Evolutionary conservation across 768 basidiomycete genomes (phyloP), one percentile per base, ranked within the genome.

Genomic region (Aureoboletus auriporus): DNA sequence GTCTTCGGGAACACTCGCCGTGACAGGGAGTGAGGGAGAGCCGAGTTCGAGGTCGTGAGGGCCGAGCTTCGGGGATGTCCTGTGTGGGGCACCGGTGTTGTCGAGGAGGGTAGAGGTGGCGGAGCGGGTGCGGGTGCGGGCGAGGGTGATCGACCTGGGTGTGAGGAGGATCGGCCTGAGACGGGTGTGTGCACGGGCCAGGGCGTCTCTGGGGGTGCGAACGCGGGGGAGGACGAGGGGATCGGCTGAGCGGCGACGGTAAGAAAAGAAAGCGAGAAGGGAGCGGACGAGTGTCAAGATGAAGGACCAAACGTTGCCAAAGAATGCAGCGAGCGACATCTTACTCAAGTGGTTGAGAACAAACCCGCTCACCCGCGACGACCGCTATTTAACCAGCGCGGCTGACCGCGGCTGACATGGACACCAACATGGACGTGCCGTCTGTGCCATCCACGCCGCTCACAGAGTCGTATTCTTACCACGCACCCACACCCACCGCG

Each of bases 401-500:
- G 51, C 2, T 17, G 7, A 29, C 29, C 6, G 41, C 55, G 49
- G 51, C 50, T 53, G 52, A 53, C 51, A 8, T 10, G 57, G 44
- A 54, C 30, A 31, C 30, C 9, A 31, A 16, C 38, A 36, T 48
- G 41, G 49, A 51, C 27, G 59, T 83, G 12, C 80, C 83, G 6
- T 88, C 87, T 5, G 76, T 80, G 2, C 77, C 80, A 9, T 78
- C 78, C 2, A 70, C 65, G 0, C 79, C 86, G 0, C 73, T 90
- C 29, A 74, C 71, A 6, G 73, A 78, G 9, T 89, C 90, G 0
- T 92, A 92, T 61, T 84, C 88, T 0, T 82, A 88, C 61, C 86
- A 90, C 62, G 87, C 88, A 0, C 75, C 82, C 2, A 77, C 65
- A 0, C 89, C 90, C 2, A 84, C 83, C 0, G 77, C 82, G 1